Evolutionary conservation across 805 yeast genomes (phyloP).

Genomic region (Candida maesae): DNA sequence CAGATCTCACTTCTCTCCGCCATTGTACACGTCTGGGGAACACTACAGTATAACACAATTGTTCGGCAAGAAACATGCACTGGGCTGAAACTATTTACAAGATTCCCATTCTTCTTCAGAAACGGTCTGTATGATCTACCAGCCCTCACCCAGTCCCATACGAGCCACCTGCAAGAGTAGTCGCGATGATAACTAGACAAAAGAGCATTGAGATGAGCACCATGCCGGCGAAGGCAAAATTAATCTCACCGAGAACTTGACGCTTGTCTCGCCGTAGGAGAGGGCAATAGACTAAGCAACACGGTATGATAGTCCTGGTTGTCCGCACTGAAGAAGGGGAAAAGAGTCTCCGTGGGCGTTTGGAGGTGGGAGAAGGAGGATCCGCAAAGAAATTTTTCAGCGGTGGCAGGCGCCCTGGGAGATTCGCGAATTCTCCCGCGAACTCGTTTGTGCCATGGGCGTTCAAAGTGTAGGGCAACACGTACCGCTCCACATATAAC

Average conservation of each 20-base stretch:
- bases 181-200: conserved; percentile 35
- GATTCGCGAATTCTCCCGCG: background rate
- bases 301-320: conserved; percentile 71
- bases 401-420: background rate
- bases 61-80: too few species aligned
- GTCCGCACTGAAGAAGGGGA: conserved; percentile 51
- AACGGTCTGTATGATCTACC: conserved; percentile 57
- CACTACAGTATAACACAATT: too few species aligned
- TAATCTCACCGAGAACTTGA: conserved; percentile 70
- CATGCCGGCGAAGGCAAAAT: conserved; percentile 27
- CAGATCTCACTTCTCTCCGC: too few species aligned
- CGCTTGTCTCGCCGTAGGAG: conserved; percentile 44
- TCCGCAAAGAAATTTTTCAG: conserved; percentile 1
- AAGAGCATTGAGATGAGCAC: conserved; percentile 69
- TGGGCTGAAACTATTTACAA: too few species aligned
- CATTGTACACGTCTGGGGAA: too few species aligned
- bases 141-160: conserved; percentile 50
- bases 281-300: conserved; percentile 49
- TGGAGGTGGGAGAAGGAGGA: background rate
- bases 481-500: background rate
- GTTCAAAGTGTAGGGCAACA: conserved; percentile 1
- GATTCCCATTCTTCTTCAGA: background rate
- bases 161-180: conserved; percentile 37
- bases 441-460: background rate
- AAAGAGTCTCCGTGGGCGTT: background rate